Evolutionary conservation across 768 basidiomycete species (phyloP).

Genomic region (Russula emetica): DNA sequence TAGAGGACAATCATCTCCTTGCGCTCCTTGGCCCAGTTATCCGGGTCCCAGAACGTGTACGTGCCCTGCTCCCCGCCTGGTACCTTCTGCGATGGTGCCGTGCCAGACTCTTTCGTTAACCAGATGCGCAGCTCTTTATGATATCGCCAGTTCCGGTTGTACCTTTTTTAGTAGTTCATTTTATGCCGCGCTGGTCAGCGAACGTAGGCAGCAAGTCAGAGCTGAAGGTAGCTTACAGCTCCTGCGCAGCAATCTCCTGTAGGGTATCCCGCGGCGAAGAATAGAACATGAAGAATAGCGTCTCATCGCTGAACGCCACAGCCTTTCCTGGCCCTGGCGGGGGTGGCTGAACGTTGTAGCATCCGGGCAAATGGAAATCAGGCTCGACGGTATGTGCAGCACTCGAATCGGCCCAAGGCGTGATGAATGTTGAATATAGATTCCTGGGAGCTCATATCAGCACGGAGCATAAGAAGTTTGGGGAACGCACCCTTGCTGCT

Average conservation of each 20-base stretch:
- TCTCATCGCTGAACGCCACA: conserved; percentile 85
- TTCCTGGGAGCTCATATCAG: conserved; percentile 42
- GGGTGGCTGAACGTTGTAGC: conserved; percentile 86
- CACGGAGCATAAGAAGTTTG: no score
- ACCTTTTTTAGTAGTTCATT: conserved; percentile 43
- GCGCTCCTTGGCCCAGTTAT: conserved; percentile 34
- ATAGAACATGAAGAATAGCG: conserved; percentile 96
- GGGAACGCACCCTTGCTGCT: conserved; percentile 64
- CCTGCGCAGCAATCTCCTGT: conserved; percentile 89
- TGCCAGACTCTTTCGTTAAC: conserved; percentile 83
- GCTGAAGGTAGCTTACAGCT: conserved; percentile 60
- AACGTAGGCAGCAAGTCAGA: conserved; percentile 1
- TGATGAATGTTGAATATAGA: conserved; percentile 85
- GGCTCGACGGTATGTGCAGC: conserved; percentile 81
- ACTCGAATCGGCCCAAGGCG: conserved; percentile 89
- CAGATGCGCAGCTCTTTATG: conserved; percentile 82
- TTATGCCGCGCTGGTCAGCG: conserved; percentile 7
- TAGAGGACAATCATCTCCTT: conserved; percentile 32
- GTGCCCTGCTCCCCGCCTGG: conserved; percentile 77
- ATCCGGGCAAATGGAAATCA: conserved; percentile 80
- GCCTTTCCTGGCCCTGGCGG: conserved; percentile 77
- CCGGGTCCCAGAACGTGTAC: conserved; percentile 41
- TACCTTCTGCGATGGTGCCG: conserved; percentile 67
- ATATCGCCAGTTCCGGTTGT: conserved; percentile 91
- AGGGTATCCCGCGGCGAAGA: conserved; percentile 83